Base-by-base conservation (phyloP, 2,329 filamentous ascomycete species). In the Cladorrhinum sp. region DNA sequence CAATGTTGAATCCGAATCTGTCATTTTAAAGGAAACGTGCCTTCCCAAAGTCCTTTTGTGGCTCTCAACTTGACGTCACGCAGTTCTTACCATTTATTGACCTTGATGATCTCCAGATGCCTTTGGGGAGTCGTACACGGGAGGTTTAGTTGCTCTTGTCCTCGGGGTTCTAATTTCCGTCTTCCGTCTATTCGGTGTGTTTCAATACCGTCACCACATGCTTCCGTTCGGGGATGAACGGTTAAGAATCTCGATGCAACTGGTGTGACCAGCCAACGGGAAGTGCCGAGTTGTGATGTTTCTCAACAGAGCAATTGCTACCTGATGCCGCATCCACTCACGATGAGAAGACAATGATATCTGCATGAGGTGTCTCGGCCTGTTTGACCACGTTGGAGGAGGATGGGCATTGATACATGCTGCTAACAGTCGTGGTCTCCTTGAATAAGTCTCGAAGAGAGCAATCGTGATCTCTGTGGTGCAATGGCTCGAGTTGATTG, bases 1-100 rank as follows among this genome's bases (percentile, higher is more conserved):
- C n/a, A n/a, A n/a, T n/a, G n/a, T n/a, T n/a, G n/a, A n/a, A n/a
- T 9, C 32, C 32, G 4, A 12, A 3, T 13, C 32, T 36, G 3
- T 16, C 7, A 41, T 16, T 41, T 16, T 3, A n/a, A 4, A 41
- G 36, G 6, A 13, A 16, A 13, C 10, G 10, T 13, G 16, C 6
- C 6, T 41, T 41, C 16, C 41, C 16, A 45, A 45, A 45, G 16
- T 45, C 10, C n/a, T 22, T 12, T 45, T 7, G 20, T 10, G 41
- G 16, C 20, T 12, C 8, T 45, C 41, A 41, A 20, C 32, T 20
- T 55, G 52, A 55, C 52, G 52, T 55, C 52, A 55, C 52, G 52
- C 52, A 55, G n/a, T 16, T n/a, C 32, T 41, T 18, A 22, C 32
- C 36, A 36, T 55, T 45, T 45, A 38, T 38, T 45, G 41, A 45